A percentile compares a stretch with the other conserved stretches of the same genome.
These are phyloP conservation scores for Aspergillus arachidicola DNA, from an alignment of 2,329 filamentous ascomycete species.

Conservation along the genomic window DNA sequence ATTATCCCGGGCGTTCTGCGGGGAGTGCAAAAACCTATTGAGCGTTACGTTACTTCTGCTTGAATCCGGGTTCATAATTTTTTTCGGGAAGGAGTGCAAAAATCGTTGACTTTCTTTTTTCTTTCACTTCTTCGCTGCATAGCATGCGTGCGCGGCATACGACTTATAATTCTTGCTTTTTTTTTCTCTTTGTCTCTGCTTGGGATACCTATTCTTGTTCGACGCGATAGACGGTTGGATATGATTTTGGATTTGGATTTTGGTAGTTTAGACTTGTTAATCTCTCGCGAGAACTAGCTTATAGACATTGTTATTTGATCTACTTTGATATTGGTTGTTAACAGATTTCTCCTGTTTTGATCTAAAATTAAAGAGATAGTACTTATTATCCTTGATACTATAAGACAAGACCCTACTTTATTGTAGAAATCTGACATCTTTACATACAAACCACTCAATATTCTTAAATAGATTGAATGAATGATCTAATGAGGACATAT, in stretches of 20 bases:
- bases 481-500: background rate
- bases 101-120: background rate
- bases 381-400: background rate
- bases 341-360: background rate
- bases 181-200: constrained; percentile 3
- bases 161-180: background rate
- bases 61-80: background rate
- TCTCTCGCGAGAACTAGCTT: background rate
- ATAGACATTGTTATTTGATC: background rate
- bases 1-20: background rate
- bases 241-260: background rate
- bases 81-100: background rate
- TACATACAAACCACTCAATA: background rate
- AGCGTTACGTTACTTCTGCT: constrained; percentile 1
- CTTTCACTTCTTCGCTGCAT: background rate
- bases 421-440: background rate
- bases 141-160: background rate
- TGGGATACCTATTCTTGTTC: constrained; percentile 6
- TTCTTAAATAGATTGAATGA: background rate
- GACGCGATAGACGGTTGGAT: constrained; percentile 2
- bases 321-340: background rate
- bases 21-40: background rate
- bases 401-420: background rate
- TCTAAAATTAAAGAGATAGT: background rate
- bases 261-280: background rate